Evolutionary conservation across 345 rosid species (phyloP).

Genomic region (Anacardium occidentale): DNA sequence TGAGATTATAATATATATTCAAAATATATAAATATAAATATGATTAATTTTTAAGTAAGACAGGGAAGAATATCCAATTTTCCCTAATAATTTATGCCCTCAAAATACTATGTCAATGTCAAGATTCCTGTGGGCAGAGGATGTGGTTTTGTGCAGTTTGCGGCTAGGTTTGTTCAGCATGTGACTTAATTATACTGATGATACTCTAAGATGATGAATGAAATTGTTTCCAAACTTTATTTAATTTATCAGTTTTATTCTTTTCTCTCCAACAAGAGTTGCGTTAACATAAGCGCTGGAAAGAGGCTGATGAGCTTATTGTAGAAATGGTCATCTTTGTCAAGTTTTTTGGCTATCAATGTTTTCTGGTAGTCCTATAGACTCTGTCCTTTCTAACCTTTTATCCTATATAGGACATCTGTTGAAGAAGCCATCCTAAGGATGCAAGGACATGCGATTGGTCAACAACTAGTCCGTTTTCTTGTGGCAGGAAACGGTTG

Average conservation of each 20-base stretch:
- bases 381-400: slow-evolving; percentile 10
- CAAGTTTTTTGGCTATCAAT: slow-evolving; percentile 4
- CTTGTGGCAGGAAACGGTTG: slow-evolving; percentile 93
- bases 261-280: slow-evolving; percentile 19
- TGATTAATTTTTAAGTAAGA: no score
- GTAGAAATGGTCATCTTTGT: slow-evolving; percentile 8
- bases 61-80: no score
- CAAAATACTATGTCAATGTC: slow-evolving; percentile 52
- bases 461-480: slow-evolving; percentile 80
- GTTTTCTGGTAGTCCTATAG: slow-evolving; percentile 7
- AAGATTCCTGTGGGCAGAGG: slow-evolving; percentile 90
- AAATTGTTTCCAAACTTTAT: slow-evolving; percentile 1
- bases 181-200: background rate
- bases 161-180: slow-evolving; percentile 49
- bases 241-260: background rate
- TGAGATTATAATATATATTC: no score
- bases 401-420: slow-evolving; percentile 50
- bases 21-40: no score
- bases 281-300: slow-evolving; percentile 10
- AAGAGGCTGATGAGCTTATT: slow-evolving; percentile 16
- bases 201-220: background rate
- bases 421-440: slow-evolving; percentile 90
- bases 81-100: no score
- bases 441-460: slow-evolving; percentile 90
- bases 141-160: slow-evolving; percentile 84